Percentiles rank a stretch among this genome's conserved stretches.
phyloP scores from a whole-genome alignment of 1,139 yeast species.

The Debaryomyces subglobosus region DNA sequence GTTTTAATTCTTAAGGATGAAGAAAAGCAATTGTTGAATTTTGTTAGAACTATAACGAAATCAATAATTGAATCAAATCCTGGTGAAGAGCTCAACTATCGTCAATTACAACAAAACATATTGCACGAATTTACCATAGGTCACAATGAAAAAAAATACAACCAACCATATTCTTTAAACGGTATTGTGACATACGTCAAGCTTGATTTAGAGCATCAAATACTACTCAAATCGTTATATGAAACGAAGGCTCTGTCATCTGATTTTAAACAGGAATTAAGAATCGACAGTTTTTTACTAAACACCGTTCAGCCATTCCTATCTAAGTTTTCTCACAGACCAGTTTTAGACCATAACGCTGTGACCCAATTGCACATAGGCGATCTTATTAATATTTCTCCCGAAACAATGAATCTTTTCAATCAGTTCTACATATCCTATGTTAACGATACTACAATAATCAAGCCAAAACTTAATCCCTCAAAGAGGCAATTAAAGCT shows the following conservation, averaged over 20 bases:
- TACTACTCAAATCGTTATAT: not conserved
- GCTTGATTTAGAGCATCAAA: not conserved
- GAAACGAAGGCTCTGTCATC: not conserved
- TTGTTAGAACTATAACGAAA: conserved; percentile 12
- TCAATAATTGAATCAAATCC: conserved; percentile 10
- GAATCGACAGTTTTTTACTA: conserved; percentile 12
- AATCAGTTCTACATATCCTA: conserved; percentile 19
- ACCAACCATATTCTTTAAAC: conserved; percentile 14
- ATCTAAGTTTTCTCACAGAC: not conserved
- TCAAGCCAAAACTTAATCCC: conserved; percentile 4
- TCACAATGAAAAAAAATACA: conserved; percentile 16
- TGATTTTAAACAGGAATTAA: conserved; percentile 10
- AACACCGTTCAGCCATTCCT: conserved; percentile 15
- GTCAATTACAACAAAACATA: conserved; percentile 11
- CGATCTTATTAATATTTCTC: conserved; percentile 7
- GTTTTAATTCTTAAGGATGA: conserved; percentile 14
- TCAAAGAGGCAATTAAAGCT: not conserved
- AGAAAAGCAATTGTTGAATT: conserved; percentile 14
- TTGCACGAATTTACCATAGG: conserved; percentile 16
- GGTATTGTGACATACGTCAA: conserved; percentile 14
- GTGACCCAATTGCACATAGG: not conserved
- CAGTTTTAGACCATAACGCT: not conserved
- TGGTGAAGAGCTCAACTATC: conserved; percentile 8
- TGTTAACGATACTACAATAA: conserved; percentile 16
- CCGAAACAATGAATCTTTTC: conserved; percentile 15